phyloP scores from a whole-genome alignment of 192 early-diverging fungal genomes.

The Diversispora eburnea region DNA sequence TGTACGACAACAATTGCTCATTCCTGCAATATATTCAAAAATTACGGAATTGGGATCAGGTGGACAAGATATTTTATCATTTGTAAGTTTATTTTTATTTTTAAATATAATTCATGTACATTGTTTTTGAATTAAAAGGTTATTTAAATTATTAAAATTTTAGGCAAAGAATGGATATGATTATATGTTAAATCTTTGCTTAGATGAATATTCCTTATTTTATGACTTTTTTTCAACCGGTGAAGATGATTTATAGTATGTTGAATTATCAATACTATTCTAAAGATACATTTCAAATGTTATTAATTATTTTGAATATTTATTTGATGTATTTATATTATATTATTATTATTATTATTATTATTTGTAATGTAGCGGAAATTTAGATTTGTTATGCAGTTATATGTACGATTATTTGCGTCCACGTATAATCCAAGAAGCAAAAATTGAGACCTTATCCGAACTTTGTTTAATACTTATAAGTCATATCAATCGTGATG shows the following conservation, averaged over 20 bases:
- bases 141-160: background rate
- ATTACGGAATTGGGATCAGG: slow-evolving; percentile 57
- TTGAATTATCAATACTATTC: background rate
- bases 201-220: slow-evolving; percentile 80
- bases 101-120: too few species aligned
- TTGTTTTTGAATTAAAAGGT: background rate
- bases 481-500: slow-evolving; percentile 51
- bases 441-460: slow-evolving; percentile 74
- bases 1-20: too few species aligned
- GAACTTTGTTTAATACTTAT: slow-evolving; percentile 74
- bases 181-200: slow-evolving; percentile 80
- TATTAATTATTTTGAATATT: background rate
- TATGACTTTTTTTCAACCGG: slow-evolving; percentile 74
- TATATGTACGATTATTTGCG: slow-evolving; percentile 82
- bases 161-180: slow-evolving; percentile 76
- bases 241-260: slow-evolving; percentile 72
- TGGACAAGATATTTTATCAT: slow-evolving; percentile 47
- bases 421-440: slow-evolving; percentile 84
- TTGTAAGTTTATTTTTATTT: slow-evolving; percentile 51
- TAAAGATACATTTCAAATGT: too few species aligned
- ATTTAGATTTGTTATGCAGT: slow-evolving; percentile 70
- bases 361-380: slow-evolving; percentile 49
- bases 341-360: too few species aligned
- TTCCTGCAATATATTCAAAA: slow-evolving; percentile 57
- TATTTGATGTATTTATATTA: background rate